These are phyloP conservation scores for Glarea lozoyensis DNA, from an alignment of 495 filamentous ascomycete genomes.

Conservation along the genomic window DNA sequence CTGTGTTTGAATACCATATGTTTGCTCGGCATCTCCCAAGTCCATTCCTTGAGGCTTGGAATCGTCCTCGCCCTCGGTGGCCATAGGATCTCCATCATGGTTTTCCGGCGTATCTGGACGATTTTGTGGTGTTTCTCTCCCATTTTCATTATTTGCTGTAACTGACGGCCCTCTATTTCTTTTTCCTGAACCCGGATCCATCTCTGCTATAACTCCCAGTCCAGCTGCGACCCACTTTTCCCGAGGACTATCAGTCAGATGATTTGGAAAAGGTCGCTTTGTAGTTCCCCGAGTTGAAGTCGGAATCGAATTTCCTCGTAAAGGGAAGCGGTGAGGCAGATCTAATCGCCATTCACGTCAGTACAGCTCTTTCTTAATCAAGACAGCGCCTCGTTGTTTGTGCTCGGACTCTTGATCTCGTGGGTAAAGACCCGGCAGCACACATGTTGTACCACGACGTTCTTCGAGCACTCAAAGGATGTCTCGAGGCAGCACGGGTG, in stretches of 20 bases:
- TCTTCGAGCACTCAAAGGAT: constrained; percentile 13
- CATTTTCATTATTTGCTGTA: constrained; percentile 12
- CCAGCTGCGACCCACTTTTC: constrained; percentile 11
- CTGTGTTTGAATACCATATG: constrained; percentile 13
- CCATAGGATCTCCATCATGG: constrained; percentile 3
- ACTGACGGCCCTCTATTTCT: constrained; percentile 15
- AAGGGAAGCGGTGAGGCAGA: constrained; percentile 2
- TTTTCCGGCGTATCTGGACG: constrained; percentile 4
- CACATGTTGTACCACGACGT: constrained; percentile 14
- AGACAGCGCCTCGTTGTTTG: constrained; percentile 5
- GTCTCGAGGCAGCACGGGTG: constrained; percentile 18
- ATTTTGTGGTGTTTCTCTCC: constrained; percentile 2
- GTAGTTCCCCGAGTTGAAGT: constrained; percentile 5
- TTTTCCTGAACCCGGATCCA: constrained; percentile 15
- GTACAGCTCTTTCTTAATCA: constrained; percentile 7
- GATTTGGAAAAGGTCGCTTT: constrained; percentile 1
- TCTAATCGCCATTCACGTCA: constrained; percentile 13
- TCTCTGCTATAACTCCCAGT: constrained; percentile 17
- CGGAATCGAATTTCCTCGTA: constrained; percentile 4
- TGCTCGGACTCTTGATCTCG: constrained; percentile 14
- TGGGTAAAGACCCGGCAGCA: constrained; percentile 11
- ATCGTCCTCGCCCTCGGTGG: background rate
- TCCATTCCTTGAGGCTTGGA: background rate
- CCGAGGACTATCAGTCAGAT: constrained; percentile 7
- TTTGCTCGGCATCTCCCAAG: background rate